A percentile compares a stretch with the other conserved stretches of the same genome.
Conservation (phyloP, 2,329 filamentous ascomycete species). For the Thelonectria blattea region DNA sequence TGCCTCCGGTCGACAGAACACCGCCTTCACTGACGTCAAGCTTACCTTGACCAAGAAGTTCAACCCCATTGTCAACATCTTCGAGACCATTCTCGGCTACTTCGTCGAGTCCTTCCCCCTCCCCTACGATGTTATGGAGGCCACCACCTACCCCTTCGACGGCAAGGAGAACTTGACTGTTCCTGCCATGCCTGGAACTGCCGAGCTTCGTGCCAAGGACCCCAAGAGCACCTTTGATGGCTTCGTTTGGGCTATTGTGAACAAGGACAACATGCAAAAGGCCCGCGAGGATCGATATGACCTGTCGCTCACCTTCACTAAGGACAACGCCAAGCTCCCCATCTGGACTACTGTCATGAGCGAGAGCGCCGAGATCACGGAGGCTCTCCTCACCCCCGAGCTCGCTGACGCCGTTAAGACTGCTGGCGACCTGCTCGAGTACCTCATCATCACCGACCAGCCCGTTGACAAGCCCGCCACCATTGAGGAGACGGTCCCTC, state of each 20-base stretch:
- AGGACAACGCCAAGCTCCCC: constrained; percentile 90
- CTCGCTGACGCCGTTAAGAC: constrained; percentile 78
- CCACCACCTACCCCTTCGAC: constrained; percentile 86
- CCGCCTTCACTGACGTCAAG: constrained; percentile 88
- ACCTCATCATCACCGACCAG: constrained; percentile 88
- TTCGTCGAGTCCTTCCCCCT: constrained; percentile 78
- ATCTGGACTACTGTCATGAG: constrained; percentile 93
- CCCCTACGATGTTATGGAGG: constrained; percentile 76
- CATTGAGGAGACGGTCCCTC: constrained; percentile 80
- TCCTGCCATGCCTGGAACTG: constrained; percentile 65
- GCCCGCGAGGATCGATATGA: constrained; percentile 94
- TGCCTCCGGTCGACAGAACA: constrained; percentile 88
- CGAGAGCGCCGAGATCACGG: constrained; percentile 94
- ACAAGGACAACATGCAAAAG: constrained; percentile 92
- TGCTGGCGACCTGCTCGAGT: constrained; percentile 81
- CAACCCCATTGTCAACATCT: constrained; percentile 70
- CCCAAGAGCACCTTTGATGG: constrained; percentile 78
- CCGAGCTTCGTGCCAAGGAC: constrained; percentile 60
- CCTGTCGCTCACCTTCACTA: constrained; percentile 88
- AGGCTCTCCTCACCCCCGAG: constrained; percentile 85
- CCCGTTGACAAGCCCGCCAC: constrained; percentile 84
- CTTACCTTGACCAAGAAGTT: constrained; percentile 83
- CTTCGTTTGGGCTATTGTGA: constrained; percentile 94
- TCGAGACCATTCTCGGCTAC: constrained; percentile 74
- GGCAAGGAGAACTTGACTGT: constrained; percentile 85